phyloP scores from a whole-genome alignment of 768 basidiomycete species.

The Suillus americanus region DNA sequence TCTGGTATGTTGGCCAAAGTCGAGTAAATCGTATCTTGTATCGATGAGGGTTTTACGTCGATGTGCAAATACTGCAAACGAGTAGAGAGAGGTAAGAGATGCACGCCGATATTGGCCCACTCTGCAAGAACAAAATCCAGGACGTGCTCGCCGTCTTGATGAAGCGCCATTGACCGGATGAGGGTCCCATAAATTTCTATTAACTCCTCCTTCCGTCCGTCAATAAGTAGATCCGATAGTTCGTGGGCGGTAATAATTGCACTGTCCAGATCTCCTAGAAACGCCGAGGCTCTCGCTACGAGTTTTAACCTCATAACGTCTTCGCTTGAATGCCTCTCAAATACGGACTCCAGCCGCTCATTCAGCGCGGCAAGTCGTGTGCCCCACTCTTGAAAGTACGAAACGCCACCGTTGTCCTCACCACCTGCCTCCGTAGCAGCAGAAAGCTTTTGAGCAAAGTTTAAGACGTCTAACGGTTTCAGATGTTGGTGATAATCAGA shows the following conservation, averaged over 20 bases:
- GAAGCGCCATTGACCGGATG: constrained; percentile 34
- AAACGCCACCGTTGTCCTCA: constrained; percentile 17
- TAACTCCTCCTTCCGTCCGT: constrained; percentile 23
- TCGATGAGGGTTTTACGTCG: constrained; percentile 14
- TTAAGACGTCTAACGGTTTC: constrained; percentile 21
- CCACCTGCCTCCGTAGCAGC: constrained; percentile 14
- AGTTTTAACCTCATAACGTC: constrained; percentile 28
- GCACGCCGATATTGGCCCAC: constrained; percentile 31
- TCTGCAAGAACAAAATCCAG: constrained; percentile 42
- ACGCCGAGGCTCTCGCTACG: constrained; percentile 32
- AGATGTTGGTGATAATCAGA: not conserved
- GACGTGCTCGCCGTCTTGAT: constrained; percentile 31
- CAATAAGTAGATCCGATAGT: constrained; percentile 20
- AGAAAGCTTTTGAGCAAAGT: constrained; percentile 26
- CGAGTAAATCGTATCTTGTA: constrained; percentile 28
- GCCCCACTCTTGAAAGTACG: constrained; percentile 35
- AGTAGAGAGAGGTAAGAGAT: constrained; percentile 1
- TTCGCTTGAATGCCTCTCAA: constrained; percentile 19
- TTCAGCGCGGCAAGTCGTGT: constrained; percentile 36
- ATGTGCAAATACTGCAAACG: not conserved
- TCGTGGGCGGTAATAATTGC: constrained; percentile 31
- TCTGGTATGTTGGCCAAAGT: constrained; percentile 33
- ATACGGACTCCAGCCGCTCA: constrained; percentile 23
- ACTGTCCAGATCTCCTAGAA: constrained; percentile 36
- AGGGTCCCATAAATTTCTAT: constrained; percentile 37